Evolutionary conservation across 148 eudicot genomes (phyloP).

Genomic region (Persicaria tinctoria): DNA sequence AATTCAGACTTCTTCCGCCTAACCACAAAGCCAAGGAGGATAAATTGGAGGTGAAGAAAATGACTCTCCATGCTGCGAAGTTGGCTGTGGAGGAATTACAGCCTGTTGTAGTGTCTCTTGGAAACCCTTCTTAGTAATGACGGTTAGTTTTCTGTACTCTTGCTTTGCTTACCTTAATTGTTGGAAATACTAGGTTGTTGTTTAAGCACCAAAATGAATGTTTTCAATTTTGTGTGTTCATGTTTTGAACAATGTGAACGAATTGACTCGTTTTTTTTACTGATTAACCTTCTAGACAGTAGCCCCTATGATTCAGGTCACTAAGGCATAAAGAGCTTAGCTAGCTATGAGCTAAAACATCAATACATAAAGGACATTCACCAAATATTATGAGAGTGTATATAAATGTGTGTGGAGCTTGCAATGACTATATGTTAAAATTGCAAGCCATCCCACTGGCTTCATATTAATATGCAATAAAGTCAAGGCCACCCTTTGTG

Average conservation of each 20-base stretch:
- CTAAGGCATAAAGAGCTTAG: background rate
- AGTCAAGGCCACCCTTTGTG: no score
- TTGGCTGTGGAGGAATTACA: conserved; percentile 23
- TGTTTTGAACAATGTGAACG: background rate
- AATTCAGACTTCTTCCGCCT: conserved; percentile 34
- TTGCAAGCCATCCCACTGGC: no score
- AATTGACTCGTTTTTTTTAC: background rate
- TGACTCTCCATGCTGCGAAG: conserved; percentile 34
- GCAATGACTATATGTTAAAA: no score
- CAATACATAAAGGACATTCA: background rate
- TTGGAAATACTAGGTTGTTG: no score
- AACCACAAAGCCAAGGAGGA: conserved; percentile 47
- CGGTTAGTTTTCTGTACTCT: no score
- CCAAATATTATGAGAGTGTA: no score
- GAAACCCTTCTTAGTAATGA: background rate
- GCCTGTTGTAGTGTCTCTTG: background rate
- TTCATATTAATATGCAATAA: no score
- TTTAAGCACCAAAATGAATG: background rate
- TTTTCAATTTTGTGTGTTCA: background rate
- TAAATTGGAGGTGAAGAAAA: conserved; percentile 41
- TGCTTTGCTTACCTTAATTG: no score
- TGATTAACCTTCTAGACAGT: no score
- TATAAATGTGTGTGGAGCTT: no score
- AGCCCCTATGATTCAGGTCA: background rate
- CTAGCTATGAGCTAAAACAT: background rate